These are phyloP conservation scores for Talaromyces ruber DNA, from an alignment of 495 filamentous ascomycete genomes.

Conservation along the genomic window DNA sequence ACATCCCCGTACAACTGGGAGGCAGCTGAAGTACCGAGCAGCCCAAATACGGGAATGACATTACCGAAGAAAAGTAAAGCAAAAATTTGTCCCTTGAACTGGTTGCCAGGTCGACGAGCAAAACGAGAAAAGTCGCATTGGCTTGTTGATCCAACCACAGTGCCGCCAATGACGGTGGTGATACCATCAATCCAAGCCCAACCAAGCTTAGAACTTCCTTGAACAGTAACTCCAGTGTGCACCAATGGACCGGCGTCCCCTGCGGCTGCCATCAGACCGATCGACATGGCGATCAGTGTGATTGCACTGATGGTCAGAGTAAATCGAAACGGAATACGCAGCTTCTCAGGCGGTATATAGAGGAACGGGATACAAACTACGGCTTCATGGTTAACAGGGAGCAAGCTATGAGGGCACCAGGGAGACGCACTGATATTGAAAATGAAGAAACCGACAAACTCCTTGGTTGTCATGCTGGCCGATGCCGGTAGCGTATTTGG, in stretches of 20 bases:
- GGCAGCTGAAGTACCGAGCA: constrained; percentile 27
- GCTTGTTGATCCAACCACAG: constrained; percentile 15
- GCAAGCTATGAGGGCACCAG: background rate
- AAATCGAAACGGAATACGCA: constrained; percentile 14
- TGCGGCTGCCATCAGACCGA: constrained; percentile 18
- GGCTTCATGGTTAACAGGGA: constrained; percentile 1
- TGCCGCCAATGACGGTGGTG: constrained; percentile 15
- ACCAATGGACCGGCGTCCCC: constrained; percentile 17
- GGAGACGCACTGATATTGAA: constrained; percentile 7
- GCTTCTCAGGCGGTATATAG: constrained; percentile 18
- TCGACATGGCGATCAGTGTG: constrained; percentile 19
- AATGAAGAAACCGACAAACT: constrained; percentile 21
- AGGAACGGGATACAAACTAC: constrained; percentile 22
- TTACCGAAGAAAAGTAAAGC: constrained; percentile 16
- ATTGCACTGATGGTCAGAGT: constrained; percentile 11
- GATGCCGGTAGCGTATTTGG: constrained; percentile 20
- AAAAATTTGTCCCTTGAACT: constrained; percentile 18
- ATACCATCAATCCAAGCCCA: constrained; percentile 19
- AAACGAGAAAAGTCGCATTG: constrained; percentile 22
- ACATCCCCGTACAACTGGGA: constrained; percentile 23
- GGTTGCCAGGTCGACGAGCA: constrained; percentile 15
- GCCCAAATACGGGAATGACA: constrained; percentile 24
- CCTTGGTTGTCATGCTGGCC: constrained; percentile 16
- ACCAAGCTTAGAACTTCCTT: constrained; percentile 7
- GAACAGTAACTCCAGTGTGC: constrained; percentile 8